phyloP scores from a whole-genome alignment of 805 yeast species.

The Metschnikowia hibisci region DNA sequence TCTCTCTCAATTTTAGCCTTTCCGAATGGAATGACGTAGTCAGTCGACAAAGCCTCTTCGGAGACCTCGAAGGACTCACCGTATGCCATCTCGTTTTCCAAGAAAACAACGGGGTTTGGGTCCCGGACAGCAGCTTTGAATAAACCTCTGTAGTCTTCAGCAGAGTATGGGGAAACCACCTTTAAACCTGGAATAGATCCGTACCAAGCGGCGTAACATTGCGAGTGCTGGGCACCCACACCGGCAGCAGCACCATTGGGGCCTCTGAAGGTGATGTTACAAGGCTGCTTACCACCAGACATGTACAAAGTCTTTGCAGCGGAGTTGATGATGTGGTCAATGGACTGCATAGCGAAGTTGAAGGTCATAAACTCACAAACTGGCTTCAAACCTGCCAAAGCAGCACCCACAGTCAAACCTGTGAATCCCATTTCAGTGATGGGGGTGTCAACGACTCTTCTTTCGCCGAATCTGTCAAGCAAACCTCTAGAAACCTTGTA shows the following conservation, averaged over 20 bases:
- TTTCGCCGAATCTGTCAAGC: constrained; percentile 91
- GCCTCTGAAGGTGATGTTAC: constrained; percentile 97
- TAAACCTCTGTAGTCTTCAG: constrained; percentile 95
- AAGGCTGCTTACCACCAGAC: constrained; percentile 98
- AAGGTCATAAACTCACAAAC: constrained; percentile 98
- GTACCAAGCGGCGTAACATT: constrained; percentile 96
- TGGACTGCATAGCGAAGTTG: constrained; percentile 99
- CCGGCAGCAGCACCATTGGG: constrained; percentile 99
- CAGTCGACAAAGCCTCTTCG: constrained; percentile 85
- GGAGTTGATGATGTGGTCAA: constrained; percentile 96
- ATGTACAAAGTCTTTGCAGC: constrained; percentile 98
- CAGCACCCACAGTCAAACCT: constrained; percentile 92
- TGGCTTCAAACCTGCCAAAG: constrained; percentile 95
- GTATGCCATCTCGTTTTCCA: constrained; percentile 93
- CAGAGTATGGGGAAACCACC: constrained; percentile 91
- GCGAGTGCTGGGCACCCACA: constrained; percentile 99
- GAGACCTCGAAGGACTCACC: constrained; percentile 87
- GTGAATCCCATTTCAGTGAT: constrained; percentile 99
- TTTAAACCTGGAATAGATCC: constrained; percentile 97
- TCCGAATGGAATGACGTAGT: constrained; percentile 89
- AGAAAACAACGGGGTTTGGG: constrained; percentile 94
- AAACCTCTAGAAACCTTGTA: constrained; percentile 95
- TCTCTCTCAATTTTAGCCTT: constrained; percentile 92
- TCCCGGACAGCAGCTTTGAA: constrained; percentile 96
- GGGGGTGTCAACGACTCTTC: constrained; percentile 93